phyloP scores from a whole-genome alignment of 331 rosid genomes.

The Arachis monticola region DNA sequence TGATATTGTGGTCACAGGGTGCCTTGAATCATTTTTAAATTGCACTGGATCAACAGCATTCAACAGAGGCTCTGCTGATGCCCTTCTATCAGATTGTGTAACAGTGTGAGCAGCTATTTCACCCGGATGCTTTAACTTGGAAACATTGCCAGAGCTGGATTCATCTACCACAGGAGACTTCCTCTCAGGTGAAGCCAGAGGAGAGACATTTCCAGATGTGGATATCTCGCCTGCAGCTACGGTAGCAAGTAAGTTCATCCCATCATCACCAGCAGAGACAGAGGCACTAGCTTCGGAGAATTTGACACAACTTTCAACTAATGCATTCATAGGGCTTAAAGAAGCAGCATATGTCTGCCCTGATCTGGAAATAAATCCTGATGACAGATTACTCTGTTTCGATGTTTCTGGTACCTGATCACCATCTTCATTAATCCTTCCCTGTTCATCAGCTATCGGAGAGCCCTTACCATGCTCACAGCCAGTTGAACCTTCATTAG shows the following conservation, averaged over 20 bases:
- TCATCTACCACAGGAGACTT: conserved; percentile 49
- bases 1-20: neutral
- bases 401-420: conserved; percentile 48
- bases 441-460: conserved; percentile 52
- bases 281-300: conserved; percentile 67
- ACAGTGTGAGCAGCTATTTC: conserved; percentile 46
- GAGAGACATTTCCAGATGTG: conserved; percentile 66
- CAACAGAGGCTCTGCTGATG: conserved; percentile 40
- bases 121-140: conserved; percentile 48
- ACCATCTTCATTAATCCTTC: conserved; percentile 49
- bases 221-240: conserved; percentile 88
- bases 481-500: conserved; percentile 48
- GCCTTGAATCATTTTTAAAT: conserved; percentile 36
- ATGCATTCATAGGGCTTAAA: conserved; percentile 77
- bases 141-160: conserved; percentile 48
- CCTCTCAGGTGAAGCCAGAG: conserved; percentile 60
- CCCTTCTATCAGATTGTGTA: conserved; percentile 43
- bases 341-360: conserved; percentile 68
- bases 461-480: conserved; percentile 65
- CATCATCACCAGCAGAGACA: conserved; percentile 68
- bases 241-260: conserved; percentile 87
- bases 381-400: conserved; percentile 50
- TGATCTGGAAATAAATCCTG: conserved; percentile 56
- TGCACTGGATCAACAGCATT: conserved; percentile 32
- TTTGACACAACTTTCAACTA: conserved; percentile 84